Evolutionary conservation across 345 rosid species (phyloP), one percentile per base, ranked within the genome.

Genomic region (Conringia planisiliqua): DNA sequence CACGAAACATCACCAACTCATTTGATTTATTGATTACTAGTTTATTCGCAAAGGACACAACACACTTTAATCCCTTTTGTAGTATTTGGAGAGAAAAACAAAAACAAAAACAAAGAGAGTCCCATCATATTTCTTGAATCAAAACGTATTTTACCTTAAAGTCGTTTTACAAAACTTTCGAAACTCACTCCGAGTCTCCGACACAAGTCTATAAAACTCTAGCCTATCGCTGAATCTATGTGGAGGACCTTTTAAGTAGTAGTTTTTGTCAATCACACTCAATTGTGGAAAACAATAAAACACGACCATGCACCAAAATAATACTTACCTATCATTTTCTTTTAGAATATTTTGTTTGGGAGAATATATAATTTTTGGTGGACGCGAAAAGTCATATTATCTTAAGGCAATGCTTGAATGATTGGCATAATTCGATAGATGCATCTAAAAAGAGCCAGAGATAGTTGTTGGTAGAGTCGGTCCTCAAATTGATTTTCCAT

Each of bases 331-430:
- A 43, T 43, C 13, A 22, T 54, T 74, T 44, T 67, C 47, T 44
- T 54, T 16, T 16, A 48, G 0, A 47, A 7, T 16, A 18, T 14
- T 18, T 63, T 22, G 48, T 54, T 50, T 30, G 14, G 9, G 33
- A 63, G 38, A 35, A 47, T 64, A 77, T 46, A 18, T 14, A 26
- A 26, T 10, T 54, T 65, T 59, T 59, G 7, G 73, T 72, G 77
- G 72, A 71, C 73, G 8, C 43, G 50, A 78, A 60, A 72, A 78
- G 77, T 78, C 77, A 72, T 72, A 66, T 78, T 66, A 72, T 66
- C 73, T 66, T 10, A 18, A 38, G 22, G 67, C 36, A 55, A 14
- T 29, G 46, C 22, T 57, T 56, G 39, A 39, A 65, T 71, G 73
- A 72, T 66, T 72, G 64, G 77, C 59, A 24, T 66, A 5, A 1